These are phyloP conservation scores for Hypomyces rosellus DNA, from an alignment of 2,329 filamentous ascomycete species.

Conservation along the genomic window DNA sequence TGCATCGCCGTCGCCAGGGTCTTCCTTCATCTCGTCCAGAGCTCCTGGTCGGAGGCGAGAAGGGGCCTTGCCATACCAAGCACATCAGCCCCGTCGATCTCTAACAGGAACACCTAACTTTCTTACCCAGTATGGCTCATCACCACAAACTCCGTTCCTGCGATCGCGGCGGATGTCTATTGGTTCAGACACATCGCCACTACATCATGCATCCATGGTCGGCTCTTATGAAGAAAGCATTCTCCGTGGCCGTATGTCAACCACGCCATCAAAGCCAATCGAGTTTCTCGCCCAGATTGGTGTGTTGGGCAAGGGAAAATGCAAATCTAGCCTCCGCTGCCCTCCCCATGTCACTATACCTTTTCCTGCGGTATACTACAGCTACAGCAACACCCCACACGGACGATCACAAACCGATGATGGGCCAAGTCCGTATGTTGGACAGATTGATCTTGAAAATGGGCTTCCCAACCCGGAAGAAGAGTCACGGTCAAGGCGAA, in stretches of 20 bases:
- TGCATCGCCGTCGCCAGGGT: slow-evolving; percentile 32
- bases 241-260: slow-evolving; percentile 91
- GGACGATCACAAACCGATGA: slow-evolving; percentile 64
- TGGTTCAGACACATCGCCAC: slow-evolving; percentile 65
- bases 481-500: slow-evolving; percentile 41
- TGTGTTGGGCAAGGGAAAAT: slow-evolving; percentile 82
- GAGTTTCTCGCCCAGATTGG: slow-evolving; percentile 95
- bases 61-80: slow-evolving; percentile 60
- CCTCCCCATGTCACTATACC: slow-evolving; percentile 85
- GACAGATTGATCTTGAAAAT: slow-evolving; percentile 85
- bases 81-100: slow-evolving; percentile 72
- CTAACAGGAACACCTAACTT: slow-evolving; percentile 52
- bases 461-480: slow-evolving; percentile 53
- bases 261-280: slow-evolving; percentile 83
- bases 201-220: slow-evolving; percentile 91
- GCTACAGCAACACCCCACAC: slow-evolving; percentile 65
- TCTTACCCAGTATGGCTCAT: slow-evolving; percentile 31
- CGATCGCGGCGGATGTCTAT: slow-evolving; percentile 63
- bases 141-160: slow-evolving; percentile 46
- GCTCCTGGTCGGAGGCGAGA: slow-evolving; percentile 47
- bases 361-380: slow-evolving; percentile 95
- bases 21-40: slow-evolving; percentile 19
- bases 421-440: slow-evolving; percentile 92
- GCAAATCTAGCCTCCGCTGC: slow-evolving; percentile 77
- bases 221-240: slow-evolving; percentile 98